Conservation (phyloP, 495 filamentous ascomycete genomes). For the Xylaria sp. region DNA sequence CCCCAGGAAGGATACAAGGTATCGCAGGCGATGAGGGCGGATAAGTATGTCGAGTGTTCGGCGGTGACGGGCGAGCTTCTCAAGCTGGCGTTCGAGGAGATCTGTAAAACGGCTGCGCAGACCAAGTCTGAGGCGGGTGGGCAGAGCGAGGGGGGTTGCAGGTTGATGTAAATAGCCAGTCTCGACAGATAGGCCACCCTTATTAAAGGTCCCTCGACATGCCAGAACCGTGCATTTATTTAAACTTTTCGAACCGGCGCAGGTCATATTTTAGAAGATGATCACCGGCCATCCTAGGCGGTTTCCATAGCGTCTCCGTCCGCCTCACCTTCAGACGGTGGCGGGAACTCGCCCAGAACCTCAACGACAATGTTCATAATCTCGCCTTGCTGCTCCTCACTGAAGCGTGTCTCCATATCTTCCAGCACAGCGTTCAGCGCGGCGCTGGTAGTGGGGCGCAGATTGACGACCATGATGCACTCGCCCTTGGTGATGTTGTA, state of each 20-base stretch:
- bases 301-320: constrained; percentile 39
- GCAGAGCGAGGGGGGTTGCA: constrained; percentile 53
- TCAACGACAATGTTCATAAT: constrained; percentile 52
- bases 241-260: not conserved
- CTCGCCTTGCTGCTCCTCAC: constrained; percentile 48
- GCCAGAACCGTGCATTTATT: not conserved
- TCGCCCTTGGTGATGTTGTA: constrained; percentile 56
- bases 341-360: constrained; percentile 49
- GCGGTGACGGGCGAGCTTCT: constrained; percentile 85
- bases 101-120: constrained; percentile 73
- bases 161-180: constrained; percentile 39
- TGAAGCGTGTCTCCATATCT: constrained; percentile 54
- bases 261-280: not conserved
- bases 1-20: constrained; percentile 76
- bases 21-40: constrained; percentile 81
- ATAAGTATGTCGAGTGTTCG: constrained; percentile 91
- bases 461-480: constrained; percentile 53
- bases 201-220: not conserved
- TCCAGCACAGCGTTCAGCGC: constrained; percentile 52
- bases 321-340: constrained; percentile 25
- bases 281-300: constrained; percentile 40
- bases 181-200: not conserved
- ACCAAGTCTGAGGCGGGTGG: constrained; percentile 57
- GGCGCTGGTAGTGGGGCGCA: constrained; percentile 46
- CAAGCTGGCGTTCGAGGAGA: constrained; percentile 74